Base-by-base conservation (phyloP, 2,329 filamentous ascomycete species). In the Hysterium pulicare region DNA sequence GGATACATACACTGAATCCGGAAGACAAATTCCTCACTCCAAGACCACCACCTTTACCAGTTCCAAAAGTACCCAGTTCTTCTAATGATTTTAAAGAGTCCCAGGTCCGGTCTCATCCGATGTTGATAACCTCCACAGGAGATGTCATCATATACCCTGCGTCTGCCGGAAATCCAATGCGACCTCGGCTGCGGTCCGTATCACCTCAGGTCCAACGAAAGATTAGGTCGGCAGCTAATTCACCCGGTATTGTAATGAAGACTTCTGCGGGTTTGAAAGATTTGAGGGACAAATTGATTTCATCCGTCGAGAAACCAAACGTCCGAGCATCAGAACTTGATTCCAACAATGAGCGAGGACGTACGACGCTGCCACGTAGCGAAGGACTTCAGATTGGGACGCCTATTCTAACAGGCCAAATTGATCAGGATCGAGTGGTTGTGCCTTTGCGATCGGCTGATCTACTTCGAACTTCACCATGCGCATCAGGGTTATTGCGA, bases 1-100 rank as follows among this genome's bases (percentile, higher is more conserved):
- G 83, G 51, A 78, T 79, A 55, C 85, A 81, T 61, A 93, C 87
- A 1, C 85, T 90, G 78, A 79, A 91, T 54, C 88, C 88, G 0
- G 73, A 78, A 22, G 85, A 88, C 69, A 89, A 86, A 59, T 94
- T 83, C 61, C 73, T 81, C 53, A 81, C 84, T 23, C 87, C 86
- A 9, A 76, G 83, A 40, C 79, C 81, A 17, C 74, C 77, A 2
- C 71, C 72, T n/a, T 9, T 38, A 13, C 40, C 33, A 11, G 13
- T 35, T 20, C 31, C 30, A 17, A 23, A 63, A 55, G 32, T 45
- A 51, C 16, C 21, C 52, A 19, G 51, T 53, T 16, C 55, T 54
- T 33, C 61, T 64, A 26, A 34, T 53, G 3, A 61, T 64, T 38
- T 59, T 64, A 37, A 62, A 53, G 42, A 44, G 49, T 4, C 36